Percentiles rank a stretch among this genome's conserved stretches.
phyloP scores from a whole-genome alignment of 2,329 filamentous ascomycete species.

The Colletotrichum tabaci region DNA sequence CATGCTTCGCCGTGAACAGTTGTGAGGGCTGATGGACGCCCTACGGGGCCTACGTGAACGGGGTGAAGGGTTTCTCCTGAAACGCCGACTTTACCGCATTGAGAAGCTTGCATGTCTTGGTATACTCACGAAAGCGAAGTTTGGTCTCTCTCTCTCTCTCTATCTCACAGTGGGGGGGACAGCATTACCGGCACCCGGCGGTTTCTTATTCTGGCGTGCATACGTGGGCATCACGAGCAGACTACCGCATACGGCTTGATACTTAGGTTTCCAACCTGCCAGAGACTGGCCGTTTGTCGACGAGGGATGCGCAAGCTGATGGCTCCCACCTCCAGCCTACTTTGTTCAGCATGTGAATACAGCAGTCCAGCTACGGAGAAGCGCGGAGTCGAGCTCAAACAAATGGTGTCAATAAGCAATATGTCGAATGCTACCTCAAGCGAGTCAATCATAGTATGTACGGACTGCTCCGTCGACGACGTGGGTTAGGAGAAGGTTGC shows the following conservation, averaged over 20 bases:
- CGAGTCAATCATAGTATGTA: slow-evolving; percentile 6
- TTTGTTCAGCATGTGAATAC: slow-evolving; percentile 14
- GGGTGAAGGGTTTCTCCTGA: neutral
- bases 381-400: neutral
- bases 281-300: slow-evolving; percentile 8
- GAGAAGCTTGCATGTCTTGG: neutral
- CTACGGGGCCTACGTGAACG: neutral
- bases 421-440: slow-evolving; percentile 22
- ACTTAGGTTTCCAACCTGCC: neutral
- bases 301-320: neutral
- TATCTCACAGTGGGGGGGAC: neutral
- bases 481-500: neutral
- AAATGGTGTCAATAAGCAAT: slow-evolving; percentile 13
- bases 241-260: neutral
- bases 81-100: slow-evolving; percentile 6
- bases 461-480: neutral
- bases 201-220: neutral
- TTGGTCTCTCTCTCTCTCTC: neutral
- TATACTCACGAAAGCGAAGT: neutral
- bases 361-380: slow-evolving; percentile 5
- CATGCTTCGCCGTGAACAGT: neutral
- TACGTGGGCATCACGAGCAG: neutral
- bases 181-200: neutral
- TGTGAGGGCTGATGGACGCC: neutral
- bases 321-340: slow-evolving; percentile 7